Base-by-base conservation (phyloP, 768 basidiomycete genomes). In the Ramaria sp. region DNA sequence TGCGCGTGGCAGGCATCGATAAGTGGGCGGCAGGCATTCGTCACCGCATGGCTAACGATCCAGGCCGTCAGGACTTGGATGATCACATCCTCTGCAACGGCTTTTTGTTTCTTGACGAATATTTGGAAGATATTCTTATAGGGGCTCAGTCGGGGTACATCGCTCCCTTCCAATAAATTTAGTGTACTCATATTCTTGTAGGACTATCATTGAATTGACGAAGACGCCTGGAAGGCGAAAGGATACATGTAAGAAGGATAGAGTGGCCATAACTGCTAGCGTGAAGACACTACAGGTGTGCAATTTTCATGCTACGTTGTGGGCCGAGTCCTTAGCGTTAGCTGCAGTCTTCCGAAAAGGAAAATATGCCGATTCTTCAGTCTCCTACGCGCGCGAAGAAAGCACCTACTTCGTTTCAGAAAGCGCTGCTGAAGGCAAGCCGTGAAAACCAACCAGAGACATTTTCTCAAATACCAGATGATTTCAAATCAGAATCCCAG, bases 161-260 rank as follows among this genome's bases (percentile, higher is more conserved):
- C 59, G 45, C 25, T 12, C 15, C 20, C 10, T 5, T 24, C 45
- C 20, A 27, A 27, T 7, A 47, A 1, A 47, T 6, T 47, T 9
- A 22, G 48, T 27, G 28, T 6, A 32, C 48, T 57, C 20, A 60
- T 53, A 22, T 52, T 13, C 0, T 38, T 15, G 7, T 58, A 89
- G 88, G 45, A 77, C 80, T 7, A 75, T 90, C 15, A 81, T 88
- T 39, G 86, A 90, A 51, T 74, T 91, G 16, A 79, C 91, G 2
- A 91, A 91, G 69, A 91, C 89, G 1, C 88, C 88, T 13, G 82
- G 85, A 28, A 78, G 87, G 42, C 87, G 78, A 66, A 86, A 78
- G 67, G 73, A 71, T 47, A 66, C 74, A 13, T 69, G 70, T 3
- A 78, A 73, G 60, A 78, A 75, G 59, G 70, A 75, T 16, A 78